These are phyloP conservation scores for Iris macrosiphon DNA, from an alignment of 106 monocot species.

Conservation along the genomic window DNA sequence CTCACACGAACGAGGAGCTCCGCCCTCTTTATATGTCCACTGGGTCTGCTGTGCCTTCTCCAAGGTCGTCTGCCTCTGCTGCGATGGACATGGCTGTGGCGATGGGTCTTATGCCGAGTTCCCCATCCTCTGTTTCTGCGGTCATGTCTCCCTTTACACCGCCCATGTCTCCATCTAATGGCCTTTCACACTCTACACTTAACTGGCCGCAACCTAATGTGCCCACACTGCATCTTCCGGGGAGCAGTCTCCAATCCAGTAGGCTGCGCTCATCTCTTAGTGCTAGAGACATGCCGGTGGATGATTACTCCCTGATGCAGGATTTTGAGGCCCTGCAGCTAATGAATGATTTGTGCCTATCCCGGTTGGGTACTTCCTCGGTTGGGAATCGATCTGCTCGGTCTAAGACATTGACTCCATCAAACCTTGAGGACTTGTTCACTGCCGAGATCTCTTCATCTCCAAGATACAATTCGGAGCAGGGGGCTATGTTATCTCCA, in stretches of 20 bases:
- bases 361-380: constrained; percentile 20
- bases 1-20: constrained; percentile 71
- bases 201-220: constrained; percentile 67
- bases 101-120: constrained; percentile 53
- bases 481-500: constrained; percentile 61
- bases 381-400: constrained; percentile 21
- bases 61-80: constrained; percentile 19
- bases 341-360: constrained; percentile 21
- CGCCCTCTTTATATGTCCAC: constrained; percentile 55
- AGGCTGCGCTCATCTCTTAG: constrained; percentile 60
- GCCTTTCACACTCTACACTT: constrained; percentile 27
- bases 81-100: constrained; percentile 49
- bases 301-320: constrained; percentile 27
- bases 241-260: constrained; percentile 68
- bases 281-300: constrained; percentile 59
- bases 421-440: constrained; percentile 83
- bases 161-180: constrained; percentile 56
- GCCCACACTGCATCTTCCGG: constrained; percentile 58
- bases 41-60: constrained; percentile 62
- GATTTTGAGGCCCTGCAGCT: constrained; percentile 41
- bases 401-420: constrained; percentile 45
- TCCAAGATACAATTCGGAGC: constrained; percentile 62
- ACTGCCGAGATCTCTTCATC: constrained; percentile 66
- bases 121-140: constrained; percentile 44
- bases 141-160: constrained; percentile 67